These are phyloP conservation scores for Suhomyces prunicola DNA, from an alignment of 805 yeast genomes.

Conservation along the genomic window DNA sequence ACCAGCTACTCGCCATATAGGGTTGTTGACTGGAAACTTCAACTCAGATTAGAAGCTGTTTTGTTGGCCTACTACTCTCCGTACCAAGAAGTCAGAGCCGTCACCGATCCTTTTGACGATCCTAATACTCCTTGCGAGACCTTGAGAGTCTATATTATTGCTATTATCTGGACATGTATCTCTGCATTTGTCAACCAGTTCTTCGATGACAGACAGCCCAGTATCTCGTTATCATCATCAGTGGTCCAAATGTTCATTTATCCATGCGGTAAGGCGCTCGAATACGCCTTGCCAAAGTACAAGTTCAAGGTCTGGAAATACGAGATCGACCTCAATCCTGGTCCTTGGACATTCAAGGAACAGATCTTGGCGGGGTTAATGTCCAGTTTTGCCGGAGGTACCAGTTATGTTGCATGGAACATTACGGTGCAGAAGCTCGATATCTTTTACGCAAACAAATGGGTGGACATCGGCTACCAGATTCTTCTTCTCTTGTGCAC, in stretches of 20 bases:
- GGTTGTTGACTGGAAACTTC: constrained; percentile 32
- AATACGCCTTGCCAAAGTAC: constrained; percentile 36
- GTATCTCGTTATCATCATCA: constrained; percentile 41
- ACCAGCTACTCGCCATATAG: background rate
- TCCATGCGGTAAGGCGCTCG: constrained; percentile 41
- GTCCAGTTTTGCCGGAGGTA: constrained; percentile 33
- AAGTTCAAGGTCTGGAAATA: constrained; percentile 9
- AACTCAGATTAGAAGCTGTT: constrained; percentile 35
- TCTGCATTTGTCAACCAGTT: constrained; percentile 55
- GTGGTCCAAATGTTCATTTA: constrained; percentile 46
- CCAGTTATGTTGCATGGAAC: constrained; percentile 21
- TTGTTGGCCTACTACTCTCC: constrained; percentile 40
- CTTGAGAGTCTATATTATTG: constrained; percentile 52
- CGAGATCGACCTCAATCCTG: constrained; percentile 45
- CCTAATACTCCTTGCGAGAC: constrained; percentile 31
- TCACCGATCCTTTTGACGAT: constrained; percentile 39
- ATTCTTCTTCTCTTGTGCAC: constrained; percentile 12
- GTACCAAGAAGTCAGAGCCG: constrained; percentile 39
- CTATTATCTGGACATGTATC: constrained; percentile 52
- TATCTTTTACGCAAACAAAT: constrained; percentile 22
- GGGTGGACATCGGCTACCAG: constrained; percentile 20
- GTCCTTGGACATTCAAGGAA: constrained; percentile 63
- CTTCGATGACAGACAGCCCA: constrained; percentile 52
- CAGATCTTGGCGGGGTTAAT: constrained; percentile 59
- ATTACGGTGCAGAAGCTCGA: constrained; percentile 21